phyloP scores from a whole-genome alignment of 1,284 basidiomycete genomes.

The Fomitopsis pinicola region DNA sequence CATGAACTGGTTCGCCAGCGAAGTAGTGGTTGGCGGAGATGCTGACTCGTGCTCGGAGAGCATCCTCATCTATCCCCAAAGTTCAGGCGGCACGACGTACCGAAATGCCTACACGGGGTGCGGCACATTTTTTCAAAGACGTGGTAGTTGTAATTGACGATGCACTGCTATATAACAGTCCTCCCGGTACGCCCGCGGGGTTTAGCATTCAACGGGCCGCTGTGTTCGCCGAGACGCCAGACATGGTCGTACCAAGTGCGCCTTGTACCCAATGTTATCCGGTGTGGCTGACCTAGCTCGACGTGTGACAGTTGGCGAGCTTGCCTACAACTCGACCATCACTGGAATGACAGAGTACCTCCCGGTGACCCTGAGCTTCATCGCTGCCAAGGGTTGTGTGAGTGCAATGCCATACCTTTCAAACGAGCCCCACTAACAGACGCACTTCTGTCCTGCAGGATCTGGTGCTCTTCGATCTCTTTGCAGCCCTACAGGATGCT shows the following conservation, averaged over 20 bases:
- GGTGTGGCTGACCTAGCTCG: not conserved
- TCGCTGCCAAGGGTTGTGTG: conserved; percentile 34
- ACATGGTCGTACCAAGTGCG: conserved; percentile 36
- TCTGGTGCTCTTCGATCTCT: conserved; percentile 35
- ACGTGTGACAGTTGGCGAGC: conserved; percentile 29
- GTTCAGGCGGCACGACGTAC: conserved; percentile 22
- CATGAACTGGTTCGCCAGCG: conserved; percentile 32
- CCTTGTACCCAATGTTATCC: not conserved
- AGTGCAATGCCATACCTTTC: conserved; percentile 5
- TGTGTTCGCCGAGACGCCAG: conserved; percentile 30
- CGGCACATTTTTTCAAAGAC: conserved; percentile 1
- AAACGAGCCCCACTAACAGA: not conserved
- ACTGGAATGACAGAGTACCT: conserved; percentile 33
- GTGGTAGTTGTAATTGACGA: not conserved
- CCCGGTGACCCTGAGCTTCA: conserved; percentile 36
- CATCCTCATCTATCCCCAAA: conserved; percentile 34
- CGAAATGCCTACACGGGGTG: conserved; percentile 25
- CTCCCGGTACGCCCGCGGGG: conserved; percentile 24
- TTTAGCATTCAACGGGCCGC: conserved; percentile 27
- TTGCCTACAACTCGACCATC: conserved; percentile 36
- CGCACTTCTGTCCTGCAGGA: conserved; percentile 18
- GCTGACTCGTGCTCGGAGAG: conserved; percentile 31
- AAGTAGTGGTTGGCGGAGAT: conserved; percentile 27
- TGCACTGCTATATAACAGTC: conserved; percentile 10
- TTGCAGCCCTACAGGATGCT: conserved; percentile 30